These are phyloP conservation scores for Fennellomyces sp. DNA, from an alignment of 371 early-diverging fungal species.

Conservation along the genomic window DNA sequence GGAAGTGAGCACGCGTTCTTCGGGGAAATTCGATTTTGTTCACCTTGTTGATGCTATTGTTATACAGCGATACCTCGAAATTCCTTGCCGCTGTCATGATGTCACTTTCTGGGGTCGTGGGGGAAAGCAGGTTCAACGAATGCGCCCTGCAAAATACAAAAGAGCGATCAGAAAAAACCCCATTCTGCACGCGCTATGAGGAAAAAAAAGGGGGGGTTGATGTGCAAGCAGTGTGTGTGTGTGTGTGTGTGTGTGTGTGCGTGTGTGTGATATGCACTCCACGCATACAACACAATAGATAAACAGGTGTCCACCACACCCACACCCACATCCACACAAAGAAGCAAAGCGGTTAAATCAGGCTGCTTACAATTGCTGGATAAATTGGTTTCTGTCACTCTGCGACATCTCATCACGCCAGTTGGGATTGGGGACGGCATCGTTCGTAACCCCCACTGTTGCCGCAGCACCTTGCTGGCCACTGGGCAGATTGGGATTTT, in stretches of 20 bases:
- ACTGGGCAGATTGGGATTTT: slow-evolving; percentile 21
- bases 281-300: no score
- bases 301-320: no score
- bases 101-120: slow-evolving; percentile 37
- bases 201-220: neutral
- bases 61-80: slow-evolving; percentile 42
- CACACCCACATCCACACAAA: neutral
- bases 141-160: slow-evolving; percentile 22
- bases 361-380: slow-evolving; percentile 41
- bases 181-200: neutral
- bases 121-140: slow-evolving; percentile 40
- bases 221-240: neutral
- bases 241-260: no score
- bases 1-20: neutral
- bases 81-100: slow-evolving; percentile 40
- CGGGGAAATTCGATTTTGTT: slow-evolving; percentile 6
- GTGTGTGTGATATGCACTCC: no score
- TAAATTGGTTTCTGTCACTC: slow-evolving; percentile 38
- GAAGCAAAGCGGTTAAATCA: neutral
- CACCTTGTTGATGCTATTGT: slow-evolving; percentile 47
- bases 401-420: slow-evolving; percentile 47
- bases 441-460: slow-evolving; percentile 19
- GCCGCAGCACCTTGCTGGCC: slow-evolving; percentile 9
- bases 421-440: slow-evolving; percentile 25
- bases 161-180: neutral